Conservation (phyloP, 306 rosid genomes). For the Lathyrus aphaca region DNA sequence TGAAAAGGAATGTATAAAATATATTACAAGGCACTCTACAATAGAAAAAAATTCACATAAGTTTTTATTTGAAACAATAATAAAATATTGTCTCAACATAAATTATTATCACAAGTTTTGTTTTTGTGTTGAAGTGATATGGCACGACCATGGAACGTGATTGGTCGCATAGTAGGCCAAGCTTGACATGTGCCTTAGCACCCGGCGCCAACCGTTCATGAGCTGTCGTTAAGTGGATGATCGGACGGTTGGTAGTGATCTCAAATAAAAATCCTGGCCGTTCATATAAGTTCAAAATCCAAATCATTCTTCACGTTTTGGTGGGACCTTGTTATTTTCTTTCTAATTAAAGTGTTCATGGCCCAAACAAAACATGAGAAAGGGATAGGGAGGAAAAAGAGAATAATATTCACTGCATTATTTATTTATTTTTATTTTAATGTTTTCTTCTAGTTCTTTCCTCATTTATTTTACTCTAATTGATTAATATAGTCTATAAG, state of each 20-base stretch:
- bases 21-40: too few relatives aligned
- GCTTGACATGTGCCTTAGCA: constrained; percentile 46
- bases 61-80: too few relatives aligned
- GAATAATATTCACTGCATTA: too few relatives aligned
- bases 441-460: too few relatives aligned
- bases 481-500: too few relatives aligned
- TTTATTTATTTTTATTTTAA: too few relatives aligned
- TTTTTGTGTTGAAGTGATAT: constrained; percentile 42
- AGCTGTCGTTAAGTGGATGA: constrained; percentile 66
- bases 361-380: constrained; percentile 10
- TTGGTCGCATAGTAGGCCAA: constrained; percentile 63
- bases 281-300: constrained; percentile 38
- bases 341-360: background rate
- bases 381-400: background rate
- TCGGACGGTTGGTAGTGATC: constrained; percentile 40
- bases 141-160: constrained; percentile 62
- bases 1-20: too few relatives aligned
- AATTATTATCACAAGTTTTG: background rate
- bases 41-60: too few relatives aligned
- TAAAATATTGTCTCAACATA: background rate
- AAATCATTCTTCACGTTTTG: constrained; percentile 49
- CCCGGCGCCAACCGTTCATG: constrained; percentile 59
- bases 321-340: constrained; percentile 35
- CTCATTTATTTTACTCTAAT: too few relatives aligned
- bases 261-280: constrained; percentile 31